These are phyloP conservation scores for Paramecium octaurelia DNA, from an alignment of 73 alveolate species.

Conservation along the genomic window DNA sequence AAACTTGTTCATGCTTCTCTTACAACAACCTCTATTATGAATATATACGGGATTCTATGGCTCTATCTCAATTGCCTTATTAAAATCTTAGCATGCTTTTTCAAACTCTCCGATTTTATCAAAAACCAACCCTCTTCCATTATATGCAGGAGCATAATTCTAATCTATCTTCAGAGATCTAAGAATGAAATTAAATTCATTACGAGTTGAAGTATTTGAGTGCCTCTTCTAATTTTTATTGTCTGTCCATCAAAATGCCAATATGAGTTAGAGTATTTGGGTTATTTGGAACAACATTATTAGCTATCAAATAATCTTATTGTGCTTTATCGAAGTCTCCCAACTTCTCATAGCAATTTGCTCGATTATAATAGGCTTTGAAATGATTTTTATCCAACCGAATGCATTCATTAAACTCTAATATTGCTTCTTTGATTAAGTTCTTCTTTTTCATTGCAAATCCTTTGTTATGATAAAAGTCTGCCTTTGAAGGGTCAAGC, in stretches of 20 bases:
- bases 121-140: slow-evolving; percentile 96
- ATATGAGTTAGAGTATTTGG: slow-evolving; percentile 90
- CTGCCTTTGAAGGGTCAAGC: slow-evolving; percentile 92
- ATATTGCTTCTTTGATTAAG: slow-evolving; percentile 83
- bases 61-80: slow-evolving; percentile 88
- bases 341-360: slow-evolving; percentile 95
- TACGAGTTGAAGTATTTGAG: slow-evolving; percentile 81
- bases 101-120: slow-evolving; percentile 91
- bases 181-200: not conserved
- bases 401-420: slow-evolving; percentile 88
- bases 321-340: slow-evolving; percentile 90
- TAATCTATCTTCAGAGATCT: slow-evolving; percentile 84
- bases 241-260: slow-evolving; percentile 91
- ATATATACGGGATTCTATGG: slow-evolving; percentile 90
- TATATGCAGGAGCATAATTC: slow-evolving; percentile 91
- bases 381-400: slow-evolving; percentile 86
- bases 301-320: slow-evolving; percentile 83
- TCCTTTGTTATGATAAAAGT: slow-evolving; percentile 96
- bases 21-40: slow-evolving; percentile 98
- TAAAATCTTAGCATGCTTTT: slow-evolving; percentile 92
- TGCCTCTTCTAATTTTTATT: slow-evolving; percentile 85
- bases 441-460: slow-evolving; percentile 94
- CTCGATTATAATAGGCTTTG: slow-evolving; percentile 96
- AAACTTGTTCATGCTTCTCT: slow-evolving; percentile 85
- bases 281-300: slow-evolving; percentile 77